Conservation (phyloP, 371 early-diverging fungal species). For the Lichtheimia ramosa region DNA sequence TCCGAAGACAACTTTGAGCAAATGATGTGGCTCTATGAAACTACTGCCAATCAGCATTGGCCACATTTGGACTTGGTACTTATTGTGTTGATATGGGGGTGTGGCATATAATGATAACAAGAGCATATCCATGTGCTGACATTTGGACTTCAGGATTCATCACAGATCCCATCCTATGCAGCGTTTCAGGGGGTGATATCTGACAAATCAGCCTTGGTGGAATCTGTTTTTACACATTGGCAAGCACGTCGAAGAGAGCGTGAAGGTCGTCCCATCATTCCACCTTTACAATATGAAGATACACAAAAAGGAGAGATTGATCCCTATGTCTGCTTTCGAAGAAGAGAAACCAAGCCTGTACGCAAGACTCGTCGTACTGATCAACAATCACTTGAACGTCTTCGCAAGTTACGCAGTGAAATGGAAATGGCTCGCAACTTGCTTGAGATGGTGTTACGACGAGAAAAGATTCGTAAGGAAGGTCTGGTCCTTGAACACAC, state of each 20-base stretch:
- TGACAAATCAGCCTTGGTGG: conserved; percentile 14
- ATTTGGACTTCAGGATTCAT: conserved; percentile 33
- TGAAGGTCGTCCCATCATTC: conserved; percentile 59
- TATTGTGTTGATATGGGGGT: not conserved
- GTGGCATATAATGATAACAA: too few relatives aligned
- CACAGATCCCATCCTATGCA: conserved; percentile 44
- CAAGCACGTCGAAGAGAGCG: conserved; percentile 30
- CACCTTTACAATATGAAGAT: conserved; percentile 67
- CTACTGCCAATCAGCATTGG: conserved; percentile 50
- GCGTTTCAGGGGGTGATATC: conserved; percentile 35
- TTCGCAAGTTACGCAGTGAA: conserved; percentile 79
- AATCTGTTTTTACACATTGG: conserved; percentile 39
- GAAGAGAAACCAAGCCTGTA: conserved; percentile 83
- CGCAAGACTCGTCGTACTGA: conserved; percentile 91
- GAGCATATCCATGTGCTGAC: too few relatives aligned
- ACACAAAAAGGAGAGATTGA: conserved; percentile 74
- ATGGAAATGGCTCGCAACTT: conserved; percentile 74
- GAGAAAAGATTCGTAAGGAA: conserved; percentile 77
- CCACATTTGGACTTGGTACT: conserved; percentile 59
- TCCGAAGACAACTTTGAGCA: conserved; percentile 79
- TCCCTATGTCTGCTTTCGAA: conserved; percentile 96
- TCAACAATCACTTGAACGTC: conserved; percentile 78
- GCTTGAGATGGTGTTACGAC: conserved; percentile 76
- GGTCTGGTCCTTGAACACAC: conserved; percentile 66
- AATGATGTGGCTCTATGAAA: conserved; percentile 79